Percentiles rank a stretch among this genome's conserved stretches.
Conservation (phyloP, 176 grass and related monocot species). For the Otatea glauca region DNA sequence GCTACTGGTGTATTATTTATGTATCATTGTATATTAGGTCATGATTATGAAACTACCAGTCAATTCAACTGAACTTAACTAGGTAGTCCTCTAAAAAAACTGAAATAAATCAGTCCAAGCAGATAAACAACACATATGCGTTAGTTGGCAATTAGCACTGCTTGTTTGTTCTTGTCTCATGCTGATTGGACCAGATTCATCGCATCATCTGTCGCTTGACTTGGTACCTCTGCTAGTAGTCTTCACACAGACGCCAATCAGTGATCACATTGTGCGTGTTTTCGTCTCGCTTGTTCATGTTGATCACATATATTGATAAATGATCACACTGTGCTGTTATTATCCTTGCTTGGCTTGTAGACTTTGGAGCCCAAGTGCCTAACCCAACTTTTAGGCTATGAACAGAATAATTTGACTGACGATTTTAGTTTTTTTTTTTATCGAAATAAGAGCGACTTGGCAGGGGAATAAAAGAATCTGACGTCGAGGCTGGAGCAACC, state of each 20-base stretch:
- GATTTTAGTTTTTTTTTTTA: neutral
- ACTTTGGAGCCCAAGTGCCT: neutral
- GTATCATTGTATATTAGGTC: neutral
- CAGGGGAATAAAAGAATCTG: too few species aligned
- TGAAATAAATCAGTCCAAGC: neutral
- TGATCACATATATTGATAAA: neutral
- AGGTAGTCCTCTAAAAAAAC: neutral
- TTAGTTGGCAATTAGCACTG: too few species aligned
- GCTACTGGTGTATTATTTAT: neutral
- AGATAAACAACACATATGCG: neutral
- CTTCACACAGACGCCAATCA: too few species aligned
- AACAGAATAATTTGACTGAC: neutral
- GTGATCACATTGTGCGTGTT: neutral
- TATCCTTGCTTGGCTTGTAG: neutral
- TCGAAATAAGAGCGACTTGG: neutral
- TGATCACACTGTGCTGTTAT: neutral
- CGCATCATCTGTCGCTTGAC: neutral
- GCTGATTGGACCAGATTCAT: neutral
- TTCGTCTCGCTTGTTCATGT: neutral
- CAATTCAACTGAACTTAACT: neutral
- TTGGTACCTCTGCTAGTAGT: neutral
- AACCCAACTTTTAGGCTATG: neutral
- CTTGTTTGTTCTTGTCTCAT: too few species aligned
- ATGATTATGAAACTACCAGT: neutral
- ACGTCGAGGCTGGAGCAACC: too few species aligned